Conservation (phyloP, 2,329 filamentous ascomycete genomes). For the Penicillium nordicum region DNA sequence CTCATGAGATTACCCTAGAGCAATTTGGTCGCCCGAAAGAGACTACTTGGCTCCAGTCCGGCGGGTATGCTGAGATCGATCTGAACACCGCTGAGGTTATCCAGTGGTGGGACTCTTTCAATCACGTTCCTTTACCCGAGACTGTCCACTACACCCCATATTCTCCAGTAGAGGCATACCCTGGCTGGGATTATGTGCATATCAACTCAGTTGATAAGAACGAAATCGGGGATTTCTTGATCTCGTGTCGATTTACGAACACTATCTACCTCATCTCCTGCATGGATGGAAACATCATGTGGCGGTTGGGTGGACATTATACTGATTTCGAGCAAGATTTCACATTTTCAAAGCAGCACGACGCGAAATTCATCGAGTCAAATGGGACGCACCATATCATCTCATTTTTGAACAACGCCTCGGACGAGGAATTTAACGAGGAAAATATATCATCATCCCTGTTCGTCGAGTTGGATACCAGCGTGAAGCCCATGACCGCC, state of each 20-base stretch:
- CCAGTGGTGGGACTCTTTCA: constrained; percentile 35
- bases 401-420: constrained; percentile 35
- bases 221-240: constrained; percentile 36
- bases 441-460: constrained; percentile 29
- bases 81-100: constrained; percentile 29
- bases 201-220: constrained; percentile 42
- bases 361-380: constrained; percentile 32
- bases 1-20: constrained; percentile 22
- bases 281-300: constrained; percentile 34
- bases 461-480: constrained; percentile 30
- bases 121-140: constrained; percentile 28
- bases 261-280: constrained; percentile 39
- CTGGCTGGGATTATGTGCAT: constrained; percentile 38
- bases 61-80: constrained; percentile 36
- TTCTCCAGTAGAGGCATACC: constrained; percentile 13
- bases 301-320: constrained; percentile 35
- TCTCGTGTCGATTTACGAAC: constrained; percentile 40
- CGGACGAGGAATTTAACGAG: constrained; percentile 28
- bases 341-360: constrained; percentile 37
- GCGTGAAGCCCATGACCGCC: constrained; percentile 26
- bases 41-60: constrained; percentile 26
- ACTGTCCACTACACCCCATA: constrained; percentile 15
- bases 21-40: constrained; percentile 25
- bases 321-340: constrained; percentile 33
- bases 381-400: constrained; percentile 31